Conservation (phyloP, 78 protist genomes). For the Dictyostelium capitatum region DNA sequence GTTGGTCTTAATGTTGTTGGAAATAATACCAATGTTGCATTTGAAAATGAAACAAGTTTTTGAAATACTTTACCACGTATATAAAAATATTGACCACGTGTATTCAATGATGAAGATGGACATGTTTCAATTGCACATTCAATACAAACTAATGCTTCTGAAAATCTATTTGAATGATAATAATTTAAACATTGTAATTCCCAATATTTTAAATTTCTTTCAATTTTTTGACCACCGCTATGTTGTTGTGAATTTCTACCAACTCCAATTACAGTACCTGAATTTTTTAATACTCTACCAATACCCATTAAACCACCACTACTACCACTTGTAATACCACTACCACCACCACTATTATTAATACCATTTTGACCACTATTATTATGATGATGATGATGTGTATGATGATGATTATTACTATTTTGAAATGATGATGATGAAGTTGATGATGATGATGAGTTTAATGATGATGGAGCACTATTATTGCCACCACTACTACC, state of each 20-base stretch:
- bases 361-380: neutral
- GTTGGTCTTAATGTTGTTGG: constrained; percentile 75
- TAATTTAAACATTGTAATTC: constrained; percentile 59
- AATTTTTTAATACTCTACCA: neutral
- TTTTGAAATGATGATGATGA: neutral
- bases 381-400: neutral
- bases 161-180: constrained; percentile 48
- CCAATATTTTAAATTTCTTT: constrained; percentile 74
- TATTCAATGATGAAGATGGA: constrained; percentile 36
- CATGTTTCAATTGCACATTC: constrained; percentile 81
- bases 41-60: constrained; percentile 54
- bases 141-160: constrained; percentile 59
- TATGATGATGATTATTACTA: neutral
- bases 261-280: neutral
- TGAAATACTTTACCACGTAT: constrained; percentile 81
- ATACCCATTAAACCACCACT: neutral
- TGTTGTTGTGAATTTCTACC: neutral
- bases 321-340: neutral
- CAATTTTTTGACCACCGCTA: constrained; percentile 47
- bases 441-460: too few species aligned
- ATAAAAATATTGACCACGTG: constrained; percentile 77
- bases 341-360: neutral
- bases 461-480: too few species aligned
- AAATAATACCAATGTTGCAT: constrained; percentile 60
- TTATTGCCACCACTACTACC: neutral